A percentile compares a stretch with the other conserved stretches of the same genome.
Evolutionary conservation across 1,284 basidiomycete species (phyloP).

Genomic region (Sporisorium graminicola): DNA sequence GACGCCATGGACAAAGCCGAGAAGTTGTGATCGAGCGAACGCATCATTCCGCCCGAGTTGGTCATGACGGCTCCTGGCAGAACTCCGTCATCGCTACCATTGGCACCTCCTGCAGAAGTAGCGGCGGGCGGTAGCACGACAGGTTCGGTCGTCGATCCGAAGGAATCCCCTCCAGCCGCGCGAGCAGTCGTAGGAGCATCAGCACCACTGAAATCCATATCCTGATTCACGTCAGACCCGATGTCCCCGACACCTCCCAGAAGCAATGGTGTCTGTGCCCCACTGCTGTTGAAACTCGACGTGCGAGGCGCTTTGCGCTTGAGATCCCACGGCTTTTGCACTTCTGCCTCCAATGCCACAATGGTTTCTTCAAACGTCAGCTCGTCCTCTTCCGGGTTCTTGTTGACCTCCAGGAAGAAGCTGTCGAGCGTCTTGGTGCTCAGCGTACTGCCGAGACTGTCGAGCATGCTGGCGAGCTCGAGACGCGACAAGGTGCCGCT

Average conservation of each 20-base stretch:
- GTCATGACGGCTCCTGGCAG: slow-evolving; percentile 9
- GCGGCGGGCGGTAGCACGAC: slow-evolving; percentile 9
- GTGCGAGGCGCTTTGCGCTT: slow-evolving; percentile 32
- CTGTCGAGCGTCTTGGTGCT: slow-evolving; percentile 82
- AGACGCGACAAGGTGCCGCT: slow-evolving; percentile 82
- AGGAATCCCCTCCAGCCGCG: neutral
- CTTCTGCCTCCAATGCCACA: slow-evolving; percentile 52
- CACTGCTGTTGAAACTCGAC: slow-evolving; percentile 33
- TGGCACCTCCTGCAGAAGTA: neutral
- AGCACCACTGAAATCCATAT: slow-evolving; percentile 49
- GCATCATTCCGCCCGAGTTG: slow-evolving; percentile 31
- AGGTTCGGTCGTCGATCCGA: neutral
- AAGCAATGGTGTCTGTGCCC: slow-evolving; percentile 46
- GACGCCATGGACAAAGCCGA: slow-evolving; percentile 43
- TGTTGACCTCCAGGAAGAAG: slow-evolving; percentile 74
- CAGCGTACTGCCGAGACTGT: slow-evolving; percentile 94
- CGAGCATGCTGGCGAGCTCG: slow-evolving; percentile 95
- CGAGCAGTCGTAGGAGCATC: slow-evolving; percentile 31
- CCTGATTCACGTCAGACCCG: slow-evolving; percentile 33
- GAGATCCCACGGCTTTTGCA: slow-evolving; percentile 55
- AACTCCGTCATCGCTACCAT: neutral
- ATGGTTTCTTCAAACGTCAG: slow-evolving; percentile 79
- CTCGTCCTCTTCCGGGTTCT: slow-evolving; percentile 77
- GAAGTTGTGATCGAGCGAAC: slow-evolving; percentile 32
- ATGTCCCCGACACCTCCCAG: slow-evolving; percentile 30